Percentiles rank a stretch among this genome's conserved stretches.
Evolutionary conservation across 1,139 yeast genomes (phyloP).

Genomic region (Hansenula sp.): DNA sequence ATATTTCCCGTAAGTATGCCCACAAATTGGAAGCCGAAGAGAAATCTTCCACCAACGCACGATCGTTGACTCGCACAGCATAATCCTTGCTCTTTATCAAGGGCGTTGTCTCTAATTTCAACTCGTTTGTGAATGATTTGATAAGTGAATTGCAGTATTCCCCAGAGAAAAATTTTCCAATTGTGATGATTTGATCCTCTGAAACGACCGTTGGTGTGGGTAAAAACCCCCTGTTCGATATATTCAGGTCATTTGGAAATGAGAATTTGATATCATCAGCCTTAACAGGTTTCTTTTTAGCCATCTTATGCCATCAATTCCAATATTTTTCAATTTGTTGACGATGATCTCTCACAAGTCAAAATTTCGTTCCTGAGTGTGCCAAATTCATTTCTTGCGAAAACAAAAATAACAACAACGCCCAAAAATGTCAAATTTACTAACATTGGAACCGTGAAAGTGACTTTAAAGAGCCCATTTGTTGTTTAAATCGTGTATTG

Average conservation of each 20-base stretch:
- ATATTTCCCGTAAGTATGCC: constrained; percentile 35
- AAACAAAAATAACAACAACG: not conserved
- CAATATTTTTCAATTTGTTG: not conserved
- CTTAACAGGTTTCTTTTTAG: not conserved
- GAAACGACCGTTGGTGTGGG: constrained; percentile 4
- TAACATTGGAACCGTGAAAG: too few relatives aligned
- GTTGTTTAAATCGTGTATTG: too few relatives aligned
- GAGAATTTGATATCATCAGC: not conserved
- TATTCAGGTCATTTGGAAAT: not conserved
- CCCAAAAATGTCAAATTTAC: too few relatives aligned
- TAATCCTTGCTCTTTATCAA: constrained; percentile 46
- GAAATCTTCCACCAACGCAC: constrained; percentile 40
- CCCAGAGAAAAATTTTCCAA: constrained; percentile 40
- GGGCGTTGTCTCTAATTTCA: constrained; percentile 45
- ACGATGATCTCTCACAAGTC: not conserved
- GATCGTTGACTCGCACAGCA: constrained; percentile 58
- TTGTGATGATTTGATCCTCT: constrained; percentile 41
- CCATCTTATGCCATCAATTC: not conserved
- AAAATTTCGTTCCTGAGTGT: too few relatives aligned
- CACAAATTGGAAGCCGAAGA: constrained; percentile 40
- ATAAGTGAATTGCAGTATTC: constrained; percentile 44
- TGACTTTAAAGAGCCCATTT: too few relatives aligned
- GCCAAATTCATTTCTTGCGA: too few relatives aligned
- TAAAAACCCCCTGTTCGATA: not conserved
- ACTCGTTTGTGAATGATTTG: constrained; percentile 28